Evolutionary conservation across 2,329 filamentous ascomycete genomes (phyloP).

Genomic region (Aciculosporium take): DNA sequence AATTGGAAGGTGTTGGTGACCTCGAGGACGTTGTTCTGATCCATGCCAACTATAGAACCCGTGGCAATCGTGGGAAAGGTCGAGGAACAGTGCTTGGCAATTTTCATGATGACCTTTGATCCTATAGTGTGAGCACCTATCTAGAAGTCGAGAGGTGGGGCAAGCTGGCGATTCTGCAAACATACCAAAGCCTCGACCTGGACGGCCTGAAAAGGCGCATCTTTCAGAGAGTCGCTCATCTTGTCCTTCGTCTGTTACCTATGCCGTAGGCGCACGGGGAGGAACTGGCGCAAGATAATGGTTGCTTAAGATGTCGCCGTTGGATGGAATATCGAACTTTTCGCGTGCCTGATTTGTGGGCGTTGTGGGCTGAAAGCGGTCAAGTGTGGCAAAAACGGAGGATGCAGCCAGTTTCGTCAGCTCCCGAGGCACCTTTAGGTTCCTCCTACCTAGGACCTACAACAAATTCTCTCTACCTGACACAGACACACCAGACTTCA

Average conservation of each 20-base stretch:
- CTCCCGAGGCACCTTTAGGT: neutral
- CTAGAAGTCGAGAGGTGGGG: constrained; percentile 21
- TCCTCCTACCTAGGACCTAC: no score
- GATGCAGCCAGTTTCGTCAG: neutral
- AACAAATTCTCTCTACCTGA: neutral
- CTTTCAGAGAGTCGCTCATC: constrained; percentile 48
- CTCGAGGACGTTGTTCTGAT: constrained; percentile 65
- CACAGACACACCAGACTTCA: neutral
- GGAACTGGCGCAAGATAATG: constrained; percentile 14
- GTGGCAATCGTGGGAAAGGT: constrained; percentile 81
- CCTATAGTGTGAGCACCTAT: constrained; percentile 7
- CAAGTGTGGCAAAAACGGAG: constrained; percentile 19
- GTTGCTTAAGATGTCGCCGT: constrained; percentile 12
- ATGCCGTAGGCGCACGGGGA: constrained; percentile 4
- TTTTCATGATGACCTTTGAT: constrained; percentile 80
- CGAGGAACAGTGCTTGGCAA: constrained; percentile 86
- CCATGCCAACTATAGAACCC: constrained; percentile 87
- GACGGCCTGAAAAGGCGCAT: constrained; percentile 67
- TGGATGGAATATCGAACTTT: constrained; percentile 30
- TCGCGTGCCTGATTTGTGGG: constrained; percentile 28
- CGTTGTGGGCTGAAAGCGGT: constrained; percentile 29
- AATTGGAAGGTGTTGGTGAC: constrained; percentile 94
- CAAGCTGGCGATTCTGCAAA: constrained; percentile 12
- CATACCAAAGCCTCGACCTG: constrained; percentile 89
- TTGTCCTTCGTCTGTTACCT: constrained; percentile 16